Conservation (phyloP, 1,139 yeast genomes). For the Candida labiduridarum region DNA sequence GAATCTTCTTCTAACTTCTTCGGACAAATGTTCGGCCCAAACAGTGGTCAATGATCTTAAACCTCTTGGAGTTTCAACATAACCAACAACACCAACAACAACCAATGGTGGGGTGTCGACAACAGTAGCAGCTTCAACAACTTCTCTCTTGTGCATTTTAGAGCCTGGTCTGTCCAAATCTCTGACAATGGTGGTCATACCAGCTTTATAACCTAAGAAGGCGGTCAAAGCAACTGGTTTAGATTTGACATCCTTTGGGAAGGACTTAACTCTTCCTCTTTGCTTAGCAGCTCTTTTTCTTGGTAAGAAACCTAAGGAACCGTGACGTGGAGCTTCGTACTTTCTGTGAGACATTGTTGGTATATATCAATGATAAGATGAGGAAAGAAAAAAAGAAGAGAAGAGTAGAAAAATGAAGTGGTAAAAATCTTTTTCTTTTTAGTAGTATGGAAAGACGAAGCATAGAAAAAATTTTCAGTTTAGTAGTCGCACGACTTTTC, state of each 20-base stretch:
- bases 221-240: slow-evolving; percentile 99
- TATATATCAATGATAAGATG: slow-evolving; percentile 27
- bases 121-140: slow-evolving; percentile 98
- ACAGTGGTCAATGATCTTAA: slow-evolving; percentile 99
- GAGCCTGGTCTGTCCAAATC: slow-evolving; percentile 99
- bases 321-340: slow-evolving; percentile 99
- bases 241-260: slow-evolving; percentile 98
- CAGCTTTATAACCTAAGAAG: slow-evolving; percentile 99
- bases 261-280: slow-evolving; percentile 98
- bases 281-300: slow-evolving; percentile 99
- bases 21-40: slow-evolving; percentile 99
- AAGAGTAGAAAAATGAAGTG: slow-evolving; percentile 5
- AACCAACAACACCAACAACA: slow-evolving; percentile 99
- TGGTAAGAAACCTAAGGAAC: slow-evolving; percentile 99
- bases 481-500: slow-evolving; percentile 8
- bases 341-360: slow-evolving; percentile 95
- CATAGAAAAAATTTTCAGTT: slow-evolving; percentile 13
- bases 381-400: slow-evolving; percentile 15
- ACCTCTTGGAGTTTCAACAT: slow-evolving; percentile 99
- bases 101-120: slow-evolving; percentile 99
- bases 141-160: slow-evolving; percentile 99
- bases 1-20: slow-evolving; percentile 99
- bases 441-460: neutral
- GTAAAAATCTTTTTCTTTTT: slow-evolving; percentile 8
- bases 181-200: slow-evolving; percentile 99